Evolutionary conservation across 2,329 filamentous ascomycete species (phyloP).

Genomic region (Neurospora sp.): DNA sequence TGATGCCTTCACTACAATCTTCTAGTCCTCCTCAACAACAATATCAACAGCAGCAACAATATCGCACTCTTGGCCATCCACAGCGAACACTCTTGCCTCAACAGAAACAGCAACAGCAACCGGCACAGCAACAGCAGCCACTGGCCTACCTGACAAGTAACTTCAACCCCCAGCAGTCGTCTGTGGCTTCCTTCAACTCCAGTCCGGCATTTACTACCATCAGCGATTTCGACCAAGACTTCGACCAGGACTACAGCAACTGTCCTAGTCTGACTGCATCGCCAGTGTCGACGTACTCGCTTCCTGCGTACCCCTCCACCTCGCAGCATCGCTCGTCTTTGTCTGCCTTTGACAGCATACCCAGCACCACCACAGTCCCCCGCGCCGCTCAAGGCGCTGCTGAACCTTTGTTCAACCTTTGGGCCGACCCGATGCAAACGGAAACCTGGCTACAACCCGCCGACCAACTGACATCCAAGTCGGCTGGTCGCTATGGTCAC

Average conservation of each 20-base stretch:
- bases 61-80: slow-evolving; percentile 10
- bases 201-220: slow-evolving; percentile 8
- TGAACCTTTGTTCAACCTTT: slow-evolving; percentile 14
- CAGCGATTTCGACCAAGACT: slow-evolving; percentile 13
- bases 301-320: slow-evolving; percentile 16
- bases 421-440: slow-evolving; percentile 26
- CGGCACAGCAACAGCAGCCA: slow-evolving; percentile 21
- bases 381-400: slow-evolving; percentile 7
- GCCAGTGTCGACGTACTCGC: slow-evolving; percentile 20
- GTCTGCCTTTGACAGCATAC: slow-evolving; percentile 25
- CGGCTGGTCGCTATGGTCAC: slow-evolving; percentile 33
- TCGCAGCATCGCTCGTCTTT: slow-evolving; percentile 14
- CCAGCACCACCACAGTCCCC: slow-evolving; percentile 20
- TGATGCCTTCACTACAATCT: background rate
- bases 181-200: slow-evolving; percentile 5
- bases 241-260: slow-evolving; percentile 14
- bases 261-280: slow-evolving; percentile 21
- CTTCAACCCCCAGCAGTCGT: slow-evolving; percentile 9
- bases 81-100: slow-evolving; percentile 3
- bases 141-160: slow-evolving; percentile 11
- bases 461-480: slow-evolving; percentile 29
- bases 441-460: slow-evolving; percentile 29
- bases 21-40: background rate
- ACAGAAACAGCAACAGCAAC: slow-evolving; percentile 17
- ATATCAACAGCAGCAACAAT: background rate